These are phyloP conservation scores for Ceratonia siliqua DNA, from an alignment of 306 rosid genomes.

Conservation along the genomic window DNA sequence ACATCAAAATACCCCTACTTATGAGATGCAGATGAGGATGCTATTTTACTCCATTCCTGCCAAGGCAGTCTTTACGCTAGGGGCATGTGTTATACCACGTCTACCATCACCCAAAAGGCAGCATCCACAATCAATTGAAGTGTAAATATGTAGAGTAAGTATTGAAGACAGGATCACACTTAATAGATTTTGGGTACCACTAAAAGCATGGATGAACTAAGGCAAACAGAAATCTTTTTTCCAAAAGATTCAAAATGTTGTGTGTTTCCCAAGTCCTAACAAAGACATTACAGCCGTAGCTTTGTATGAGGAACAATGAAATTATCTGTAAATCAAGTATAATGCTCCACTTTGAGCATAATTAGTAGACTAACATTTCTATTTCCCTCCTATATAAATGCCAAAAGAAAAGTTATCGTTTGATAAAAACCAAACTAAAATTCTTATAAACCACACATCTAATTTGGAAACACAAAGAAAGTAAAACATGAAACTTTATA, in stretches of 20 bases:
- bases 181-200: too few species aligned
- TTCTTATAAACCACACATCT: background rate
- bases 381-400: background rate
- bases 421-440: slow-evolving; percentile 10
- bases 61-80: too few species aligned
- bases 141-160: too few species aligned
- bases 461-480: background rate
- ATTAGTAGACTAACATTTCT: background rate
- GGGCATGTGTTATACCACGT: too few species aligned
- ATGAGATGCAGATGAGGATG: too few species aligned
- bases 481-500: slow-evolving; percentile 16
- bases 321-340: background rate
- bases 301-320: background rate
- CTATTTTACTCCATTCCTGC: too few species aligned
- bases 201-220: background rate
- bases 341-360: background rate
- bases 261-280: background rate
- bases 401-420: background rate
- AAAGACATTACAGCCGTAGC: background rate
- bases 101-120: too few species aligned
- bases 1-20: too few species aligned
- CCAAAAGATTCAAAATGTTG: background rate
- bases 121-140: too few species aligned
- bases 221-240: background rate
- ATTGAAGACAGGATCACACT: too few species aligned